Conservation (phyloP, 176 grass and related monocot genomes). For the Poa pratensis region DNA sequence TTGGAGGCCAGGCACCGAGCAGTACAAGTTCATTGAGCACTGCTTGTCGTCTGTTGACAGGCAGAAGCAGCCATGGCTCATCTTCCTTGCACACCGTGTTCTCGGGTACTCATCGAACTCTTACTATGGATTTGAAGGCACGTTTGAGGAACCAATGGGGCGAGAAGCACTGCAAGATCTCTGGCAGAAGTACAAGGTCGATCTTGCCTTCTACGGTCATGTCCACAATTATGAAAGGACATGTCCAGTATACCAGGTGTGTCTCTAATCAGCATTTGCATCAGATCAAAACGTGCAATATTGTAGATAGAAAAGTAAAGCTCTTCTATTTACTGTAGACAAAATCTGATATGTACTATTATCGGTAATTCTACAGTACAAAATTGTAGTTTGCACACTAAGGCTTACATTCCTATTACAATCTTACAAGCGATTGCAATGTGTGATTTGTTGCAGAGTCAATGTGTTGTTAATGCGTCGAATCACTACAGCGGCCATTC, state of each 20-base stretch:
- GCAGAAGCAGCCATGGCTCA: conserved; percentile 78
- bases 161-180: conserved; percentile 66
- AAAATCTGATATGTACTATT: background rate
- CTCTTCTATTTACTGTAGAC: background rate
- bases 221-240: conserved; percentile 84
- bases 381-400: background rate
- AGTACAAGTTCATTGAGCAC: conserved; percentile 76
- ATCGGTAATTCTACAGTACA: background rate
- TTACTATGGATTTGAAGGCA: conserved; percentile 54
- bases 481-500: conserved; percentile 65
- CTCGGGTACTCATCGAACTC: conserved; percentile 66
- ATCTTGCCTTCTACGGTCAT: conserved; percentile 74
- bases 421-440: conserved; percentile 3
- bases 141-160: conserved; percentile 77
- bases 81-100: conserved; percentile 76
- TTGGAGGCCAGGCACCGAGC: conserved; percentile 65
- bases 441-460: conserved; percentile 51
- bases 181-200: conserved; percentile 84
- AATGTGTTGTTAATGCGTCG: conserved; percentile 55
- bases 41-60: conserved; percentile 68
- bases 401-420: conserved; percentile 12
- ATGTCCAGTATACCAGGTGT: conserved; percentile 73
- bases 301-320: background rate
- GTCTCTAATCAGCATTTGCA: conserved; percentile 20
- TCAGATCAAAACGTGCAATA: background rate